These are phyloP conservation scores for Lippia alba DNA, from an alignment of 305 asterid species.

Conservation along the genomic window DNA sequence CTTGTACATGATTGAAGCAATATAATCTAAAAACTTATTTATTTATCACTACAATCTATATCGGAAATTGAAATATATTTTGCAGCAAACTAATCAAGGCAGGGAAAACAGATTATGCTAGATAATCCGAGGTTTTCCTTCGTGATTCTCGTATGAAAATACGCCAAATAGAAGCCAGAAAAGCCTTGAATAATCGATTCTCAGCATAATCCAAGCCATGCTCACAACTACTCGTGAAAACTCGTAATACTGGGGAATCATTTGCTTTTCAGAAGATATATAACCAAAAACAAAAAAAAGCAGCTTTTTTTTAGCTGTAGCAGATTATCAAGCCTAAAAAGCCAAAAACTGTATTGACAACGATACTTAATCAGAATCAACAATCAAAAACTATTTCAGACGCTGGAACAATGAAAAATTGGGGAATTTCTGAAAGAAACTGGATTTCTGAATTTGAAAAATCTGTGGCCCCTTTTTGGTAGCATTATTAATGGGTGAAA, in stretches of 20 bases:
- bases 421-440: conserved; percentile 38
- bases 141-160: conserved; percentile 80
- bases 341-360: neutral
- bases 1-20: conserved; percentile 47
- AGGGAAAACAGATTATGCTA: conserved; percentile 41
- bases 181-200: conserved; percentile 79
- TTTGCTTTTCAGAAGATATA: conserved; percentile 33
- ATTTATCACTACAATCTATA: neutral
- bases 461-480: conserved; percentile 64
- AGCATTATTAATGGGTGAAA: conserved; percentile 48
- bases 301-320: neutral
- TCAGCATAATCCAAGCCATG: conserved; percentile 79
- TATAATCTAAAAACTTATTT: neutral
- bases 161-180: conserved; percentile 78
- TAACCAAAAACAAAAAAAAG: neutral
- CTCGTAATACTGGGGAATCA: conserved; percentile 51
- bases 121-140: conserved; percentile 81
- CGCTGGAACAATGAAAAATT: conserved; percentile 33
- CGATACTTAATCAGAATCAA: neutral
- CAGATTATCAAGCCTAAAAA: conserved; percentile 4
- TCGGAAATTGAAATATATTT: neutral
- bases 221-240: conserved; percentile 47
- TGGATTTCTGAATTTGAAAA: conserved; percentile 67
- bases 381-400: conserved; percentile 20
- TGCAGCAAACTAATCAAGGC: neutral